Evolutionary conservation across 1,284 basidiomycete species (phyloP).

Genomic region (Coniophora puteana): DNA sequence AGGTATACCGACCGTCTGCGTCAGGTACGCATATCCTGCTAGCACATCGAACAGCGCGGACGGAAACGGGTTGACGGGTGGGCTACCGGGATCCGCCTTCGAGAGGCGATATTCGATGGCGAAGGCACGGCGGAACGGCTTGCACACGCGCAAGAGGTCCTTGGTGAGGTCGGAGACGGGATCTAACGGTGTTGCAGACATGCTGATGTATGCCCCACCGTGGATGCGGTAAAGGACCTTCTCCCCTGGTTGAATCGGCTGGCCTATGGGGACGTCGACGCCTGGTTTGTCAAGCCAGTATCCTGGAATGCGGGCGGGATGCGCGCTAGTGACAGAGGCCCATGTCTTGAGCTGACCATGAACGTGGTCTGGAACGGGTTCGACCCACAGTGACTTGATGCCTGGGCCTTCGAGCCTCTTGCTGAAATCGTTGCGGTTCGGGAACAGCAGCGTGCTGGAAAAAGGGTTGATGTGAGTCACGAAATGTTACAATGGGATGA

Average conservation of each 20-base stretch:
- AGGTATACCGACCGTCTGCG: conserved; percentile 29
- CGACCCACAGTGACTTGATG: too few species aligned
- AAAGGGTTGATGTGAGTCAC: too few species aligned
- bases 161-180: conserved; percentile 22
- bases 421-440: too few species aligned
- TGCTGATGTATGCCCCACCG: conserved; percentile 42
- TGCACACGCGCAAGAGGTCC: conserved; percentile 19
- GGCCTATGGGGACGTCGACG: conserved; percentile 25
- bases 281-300: conserved; percentile 50
- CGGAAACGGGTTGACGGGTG: conserved; percentile 36
- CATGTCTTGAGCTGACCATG: conserved; percentile 41
- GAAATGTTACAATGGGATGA: too few species aligned
- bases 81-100: conserved; percentile 15
- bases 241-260: conserved; percentile 41
- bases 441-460: too few species aligned
- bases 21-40: conserved; percentile 45
- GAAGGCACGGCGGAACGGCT: conserved; percentile 33
- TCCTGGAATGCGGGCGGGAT: conserved; percentile 42
- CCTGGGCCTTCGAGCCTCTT: too few species aligned
- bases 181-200: conserved; percentile 41
- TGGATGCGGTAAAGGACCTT: conserved; percentile 52
- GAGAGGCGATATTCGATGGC: conserved; percentile 37
- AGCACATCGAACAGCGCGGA: conserved; percentile 48
- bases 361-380: conserved; percentile 40
- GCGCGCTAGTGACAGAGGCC: conserved; percentile 35